Percentiles rank a stretch among this genome's conserved stretches.
Conservation (phyloP, 768 basidiomycete genomes). For the Mycena crocata region DNA sequence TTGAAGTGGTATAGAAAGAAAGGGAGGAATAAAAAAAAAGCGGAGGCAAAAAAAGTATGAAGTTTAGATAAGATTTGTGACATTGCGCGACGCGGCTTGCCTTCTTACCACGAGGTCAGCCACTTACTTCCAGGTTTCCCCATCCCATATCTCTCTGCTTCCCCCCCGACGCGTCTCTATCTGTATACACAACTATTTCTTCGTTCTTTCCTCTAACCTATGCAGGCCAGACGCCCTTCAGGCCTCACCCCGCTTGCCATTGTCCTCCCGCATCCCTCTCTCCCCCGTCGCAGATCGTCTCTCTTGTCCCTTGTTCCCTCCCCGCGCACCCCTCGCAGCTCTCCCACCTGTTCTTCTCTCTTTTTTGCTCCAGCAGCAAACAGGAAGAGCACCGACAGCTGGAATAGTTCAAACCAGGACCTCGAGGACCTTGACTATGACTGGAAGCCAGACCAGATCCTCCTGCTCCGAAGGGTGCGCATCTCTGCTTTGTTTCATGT, state of each 20-base stretch:
- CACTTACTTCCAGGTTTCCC: slow-evolving; percentile 25
- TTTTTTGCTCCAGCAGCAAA: slow-evolving; percentile 59
- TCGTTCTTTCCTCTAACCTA: slow-evolving; percentile 41
- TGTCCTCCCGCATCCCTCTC: slow-evolving; percentile 70
- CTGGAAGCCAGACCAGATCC: slow-evolving; percentile 81
- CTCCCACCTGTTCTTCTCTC: slow-evolving; percentile 64
- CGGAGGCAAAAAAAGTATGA: not conserved
- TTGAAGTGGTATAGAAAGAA: not conserved
- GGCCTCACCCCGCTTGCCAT: slow-evolving; percentile 68
- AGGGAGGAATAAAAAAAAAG: not conserved
- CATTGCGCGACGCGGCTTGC: not conserved
- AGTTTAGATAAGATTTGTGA: no score
- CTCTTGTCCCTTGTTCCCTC: slow-evolving; percentile 60
- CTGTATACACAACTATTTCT: slow-evolving; percentile 32
- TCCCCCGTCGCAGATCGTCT: slow-evolving; percentile 62
- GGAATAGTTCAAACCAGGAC: slow-evolving; percentile 83
- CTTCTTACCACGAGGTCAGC: slow-evolving; percentile 17
- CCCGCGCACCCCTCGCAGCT: slow-evolving; percentile 72
- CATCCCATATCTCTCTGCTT: slow-evolving; percentile 18
- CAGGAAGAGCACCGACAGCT: slow-evolving; percentile 84
- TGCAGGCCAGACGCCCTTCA: slow-evolving; percentile 66
- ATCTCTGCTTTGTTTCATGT: slow-evolving; percentile 31
- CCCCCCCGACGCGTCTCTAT: slow-evolving; percentile 26
- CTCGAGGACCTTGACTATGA: slow-evolving; percentile 75
- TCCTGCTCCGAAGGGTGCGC: slow-evolving; percentile 74